Evolutionary conservation across 176 grass and related monocot species (phyloP), one percentile per base, ranked within the genome.

Genomic region (Ensete ventricosum): DNA sequence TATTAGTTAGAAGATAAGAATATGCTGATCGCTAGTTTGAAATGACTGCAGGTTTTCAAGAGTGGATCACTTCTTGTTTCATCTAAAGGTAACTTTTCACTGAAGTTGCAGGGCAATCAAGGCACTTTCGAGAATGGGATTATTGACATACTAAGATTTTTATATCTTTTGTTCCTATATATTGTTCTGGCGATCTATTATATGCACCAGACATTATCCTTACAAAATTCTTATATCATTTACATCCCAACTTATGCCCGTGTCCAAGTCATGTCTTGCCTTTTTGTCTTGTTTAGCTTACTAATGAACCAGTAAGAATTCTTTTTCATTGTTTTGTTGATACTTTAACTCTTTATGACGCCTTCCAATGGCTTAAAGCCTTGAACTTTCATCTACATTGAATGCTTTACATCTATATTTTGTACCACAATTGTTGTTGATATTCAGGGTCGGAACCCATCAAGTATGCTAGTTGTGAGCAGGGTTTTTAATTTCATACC

Each of bases 21-120:
- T 29, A 77, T 43, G 67, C 16, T 75, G 71, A 60, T 78, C 64
- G 49, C 50, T 86, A 76, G 34, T 29, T 51, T 65, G 86, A 8
- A 76, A 72, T 68, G 74, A 72, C 21, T 84, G 72, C 84, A 98
- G 95, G 81, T 94, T 75, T 80, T 93, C 64, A 98, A 98, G 82
- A 91, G 88, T 87, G 95, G 95, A 55, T 78, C 83, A 84, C 85
- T 98, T 77, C 80, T 91, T 55, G 71, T 98, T 69, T 98, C 95
- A 82, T 93, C 90, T 29, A 98, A 98, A 91, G 95, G 95, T 91
- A 94, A 67, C 24, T 2, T 67, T 72, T 86, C 54, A 23, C 26
- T 63, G 49, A 10, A 54, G 64, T 69, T 52, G 43, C 58, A 23
- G 14, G 34, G 11, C 9, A 25, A 43, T 49, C 9, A 63, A 50